phyloP scores from a whole-genome alignment of 2,329 filamentous ascomycete species.

The Byssothecium circinans region DNA sequence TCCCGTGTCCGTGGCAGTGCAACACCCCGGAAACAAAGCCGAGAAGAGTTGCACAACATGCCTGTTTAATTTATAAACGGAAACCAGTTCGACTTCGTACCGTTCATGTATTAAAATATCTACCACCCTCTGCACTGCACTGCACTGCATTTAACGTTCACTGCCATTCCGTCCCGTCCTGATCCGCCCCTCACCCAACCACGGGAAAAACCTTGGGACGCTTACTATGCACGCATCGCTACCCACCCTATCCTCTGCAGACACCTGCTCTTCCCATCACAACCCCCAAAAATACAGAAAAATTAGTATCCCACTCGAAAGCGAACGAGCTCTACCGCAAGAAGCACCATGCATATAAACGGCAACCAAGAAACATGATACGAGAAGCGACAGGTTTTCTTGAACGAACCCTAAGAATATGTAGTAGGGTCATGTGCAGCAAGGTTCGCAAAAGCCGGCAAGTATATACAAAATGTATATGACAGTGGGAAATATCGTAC shows the following conservation, averaged over 20 bases:
- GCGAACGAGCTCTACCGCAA: not conserved
- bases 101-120: constrained; percentile 18
- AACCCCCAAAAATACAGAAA: not conserved
- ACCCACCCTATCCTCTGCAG: not conserved
- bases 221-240: not conserved
- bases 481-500: not conserved
- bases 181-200: no score
- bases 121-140: not conserved
- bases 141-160: no score
- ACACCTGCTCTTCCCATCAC: not conserved
- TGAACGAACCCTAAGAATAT: constrained; percentile 1
- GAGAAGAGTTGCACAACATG: no score
- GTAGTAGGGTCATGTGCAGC: no score
- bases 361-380: not conserved
- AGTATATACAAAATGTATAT: constrained; percentile 11
- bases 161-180: no score
- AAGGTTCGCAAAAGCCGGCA: constrained; percentile 5
- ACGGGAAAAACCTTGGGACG: no score
- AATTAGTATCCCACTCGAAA: constrained; percentile 8
- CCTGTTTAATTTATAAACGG: no score
- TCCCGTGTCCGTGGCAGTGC: no score
- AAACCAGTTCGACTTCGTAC: no score
- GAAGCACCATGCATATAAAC: constrained; percentile 9
- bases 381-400: not conserved
- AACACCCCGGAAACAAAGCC: no score